phyloP scores from a whole-genome alignment of 306 rosid genomes.

The Vigna trinervia region DNA sequence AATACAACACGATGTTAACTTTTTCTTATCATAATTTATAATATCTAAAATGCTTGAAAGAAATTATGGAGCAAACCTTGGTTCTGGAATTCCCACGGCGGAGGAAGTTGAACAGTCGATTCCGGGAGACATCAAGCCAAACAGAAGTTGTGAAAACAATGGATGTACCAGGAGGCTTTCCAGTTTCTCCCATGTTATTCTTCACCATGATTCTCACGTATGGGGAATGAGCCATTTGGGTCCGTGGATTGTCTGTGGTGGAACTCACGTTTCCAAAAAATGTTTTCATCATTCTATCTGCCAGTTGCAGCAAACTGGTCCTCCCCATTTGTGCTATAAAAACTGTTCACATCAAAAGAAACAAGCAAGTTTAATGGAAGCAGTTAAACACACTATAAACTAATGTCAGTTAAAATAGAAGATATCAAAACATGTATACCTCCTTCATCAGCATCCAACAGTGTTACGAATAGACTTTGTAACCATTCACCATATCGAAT shows the following conservation, averaged over 20 bases:
- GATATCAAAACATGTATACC: conserved; percentile 26
- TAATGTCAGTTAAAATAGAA: background rate
- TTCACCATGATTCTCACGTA: conserved; percentile 44
- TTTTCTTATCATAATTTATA: no score
- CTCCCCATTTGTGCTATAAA: conserved; percentile 49
- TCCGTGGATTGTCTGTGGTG: conserved; percentile 51
- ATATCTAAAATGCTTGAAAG: background rate
- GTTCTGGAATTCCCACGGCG: conserved; percentile 48
- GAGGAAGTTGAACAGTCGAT: conserved; percentile 55
- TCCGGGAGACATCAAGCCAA: conserved; percentile 47
- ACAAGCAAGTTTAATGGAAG: background rate
- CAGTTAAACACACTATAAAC: background rate
- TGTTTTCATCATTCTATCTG: conserved; percentile 62
- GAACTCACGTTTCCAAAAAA: conserved; percentile 47
- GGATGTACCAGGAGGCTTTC: conserved; percentile 37
- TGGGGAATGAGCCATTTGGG: background rate
- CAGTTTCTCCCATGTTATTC: background rate
- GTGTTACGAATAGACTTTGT: conserved; percentile 15
- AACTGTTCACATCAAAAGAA: conserved; percentile 21
- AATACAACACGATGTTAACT: no score
- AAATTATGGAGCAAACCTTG: conserved; percentile 42
- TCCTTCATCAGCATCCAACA: conserved; percentile 18
- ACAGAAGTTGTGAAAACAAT: conserved; percentile 53
- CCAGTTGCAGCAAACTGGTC: conserved; percentile 51
- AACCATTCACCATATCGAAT: conserved; percentile 46